Evolutionary conservation across 345 rosid genomes (phyloP).

Genomic region (Lepidium africanum): DNA sequence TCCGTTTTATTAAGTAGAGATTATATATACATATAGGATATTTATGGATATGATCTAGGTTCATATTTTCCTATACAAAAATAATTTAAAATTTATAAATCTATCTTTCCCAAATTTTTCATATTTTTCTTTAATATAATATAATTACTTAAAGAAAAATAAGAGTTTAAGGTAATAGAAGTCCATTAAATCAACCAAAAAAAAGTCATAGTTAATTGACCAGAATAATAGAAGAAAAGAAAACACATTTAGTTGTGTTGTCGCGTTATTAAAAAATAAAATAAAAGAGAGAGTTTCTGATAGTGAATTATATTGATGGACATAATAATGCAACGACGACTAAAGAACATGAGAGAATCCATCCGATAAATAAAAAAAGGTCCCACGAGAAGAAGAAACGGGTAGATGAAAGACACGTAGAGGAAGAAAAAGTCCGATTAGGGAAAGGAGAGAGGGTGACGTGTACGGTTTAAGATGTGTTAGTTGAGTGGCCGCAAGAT

Average conservation of each 20-base stretch:
- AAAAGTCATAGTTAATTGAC: neutral
- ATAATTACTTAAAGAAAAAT: no score
- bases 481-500: constrained; percentile 22
- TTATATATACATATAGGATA: no score
- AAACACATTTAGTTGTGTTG: neutral
- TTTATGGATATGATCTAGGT: no score
- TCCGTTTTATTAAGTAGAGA: no score
- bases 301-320: neutral
- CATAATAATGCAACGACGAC: constrained; percentile 3
- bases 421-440: constrained; percentile 12
- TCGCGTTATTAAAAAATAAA: neutral
- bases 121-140: no score
- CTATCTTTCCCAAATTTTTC: no score
- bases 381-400: neutral
- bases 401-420: constrained; percentile 16
- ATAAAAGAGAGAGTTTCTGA: neutral
- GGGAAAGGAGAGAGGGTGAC: constrained; percentile 18
- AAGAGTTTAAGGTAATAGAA: neutral
- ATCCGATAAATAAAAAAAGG: neutral
- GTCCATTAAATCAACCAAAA: neutral
- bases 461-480: constrained; percentile 27
- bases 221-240: neutral
- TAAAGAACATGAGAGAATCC: constrained; percentile 11
- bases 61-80: no score
- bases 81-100: no score